These are phyloP conservation scores for Termitomyces sp. DNA, from an alignment of 768 basidiomycete species.

Conservation along the genomic window DNA sequence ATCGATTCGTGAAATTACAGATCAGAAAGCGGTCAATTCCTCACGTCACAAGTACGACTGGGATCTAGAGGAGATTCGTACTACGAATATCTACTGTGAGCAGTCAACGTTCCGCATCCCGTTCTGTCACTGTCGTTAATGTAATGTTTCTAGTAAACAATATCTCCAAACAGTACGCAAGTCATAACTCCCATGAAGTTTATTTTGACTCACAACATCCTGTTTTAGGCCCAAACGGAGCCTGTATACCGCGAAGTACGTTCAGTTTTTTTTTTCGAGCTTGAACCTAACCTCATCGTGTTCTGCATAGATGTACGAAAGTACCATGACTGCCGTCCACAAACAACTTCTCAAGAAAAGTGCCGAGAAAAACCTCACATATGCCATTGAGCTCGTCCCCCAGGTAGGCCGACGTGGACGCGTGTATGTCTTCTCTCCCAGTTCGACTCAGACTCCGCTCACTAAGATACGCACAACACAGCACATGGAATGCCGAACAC, in stretches of 20 bases:
- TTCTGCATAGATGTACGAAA: constrained; percentile 72
- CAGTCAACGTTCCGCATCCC: background rate
- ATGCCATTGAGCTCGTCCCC: constrained; percentile 82
- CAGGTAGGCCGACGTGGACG: constrained; percentile 32
- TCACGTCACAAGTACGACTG: constrained; percentile 75
- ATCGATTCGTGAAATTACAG: constrained; percentile 18
- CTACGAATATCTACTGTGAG: constrained; percentile 86
- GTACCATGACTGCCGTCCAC: constrained; percentile 80
- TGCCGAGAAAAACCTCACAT: constrained; percentile 51
- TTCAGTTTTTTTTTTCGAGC: background rate
- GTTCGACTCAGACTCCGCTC: background rate
- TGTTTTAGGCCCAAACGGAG: constrained; percentile 66
- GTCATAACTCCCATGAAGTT: background rate
- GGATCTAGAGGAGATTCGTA: constrained; percentile 95
- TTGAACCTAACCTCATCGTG: background rate
- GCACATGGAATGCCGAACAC: constrained; percentile 66
- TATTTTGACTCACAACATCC: background rate
- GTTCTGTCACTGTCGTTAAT: background rate
- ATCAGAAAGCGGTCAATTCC: constrained; percentile 40
- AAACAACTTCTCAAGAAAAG: constrained; percentile 67
- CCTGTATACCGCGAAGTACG: constrained; percentile 69
- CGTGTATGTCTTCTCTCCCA: constrained; percentile 22
- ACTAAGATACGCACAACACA: constrained; percentile 20
- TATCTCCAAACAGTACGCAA: constrained; percentile 72
- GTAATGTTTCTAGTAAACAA: constrained; percentile 57